Evolutionary conservation across 768 basidiomycete genomes (phyloP).

Genomic region (Panaeolus papilionaceus): DNA sequence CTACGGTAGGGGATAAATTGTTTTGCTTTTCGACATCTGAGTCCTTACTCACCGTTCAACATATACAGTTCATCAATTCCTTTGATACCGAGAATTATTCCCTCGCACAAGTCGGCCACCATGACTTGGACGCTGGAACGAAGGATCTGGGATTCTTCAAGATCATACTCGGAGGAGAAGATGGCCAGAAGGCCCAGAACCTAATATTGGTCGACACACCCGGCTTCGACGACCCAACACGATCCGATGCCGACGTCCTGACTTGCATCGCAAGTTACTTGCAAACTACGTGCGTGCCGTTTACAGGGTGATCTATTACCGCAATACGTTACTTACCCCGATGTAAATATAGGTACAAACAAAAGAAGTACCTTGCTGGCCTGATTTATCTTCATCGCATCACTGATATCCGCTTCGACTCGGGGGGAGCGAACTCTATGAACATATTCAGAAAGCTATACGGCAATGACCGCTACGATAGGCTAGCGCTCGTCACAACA

Average conservation of each 20-base stretch:
- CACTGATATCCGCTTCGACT: neutral
- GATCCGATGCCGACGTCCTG: neutral
- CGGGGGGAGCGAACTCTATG: neutral
- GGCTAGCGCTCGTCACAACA: neutral
- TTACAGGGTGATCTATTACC: too few relatives aligned
- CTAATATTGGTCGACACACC: conserved; percentile 2
- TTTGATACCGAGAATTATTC: neutral
- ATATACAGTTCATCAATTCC: neutral
- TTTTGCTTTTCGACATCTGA: neutral
- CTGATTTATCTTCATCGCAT: neutral
- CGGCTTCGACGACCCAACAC: neutral
- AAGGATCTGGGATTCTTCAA: neutral
- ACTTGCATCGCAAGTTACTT: neutral
- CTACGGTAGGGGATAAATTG: neutral
- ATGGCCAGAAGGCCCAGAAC: neutral
- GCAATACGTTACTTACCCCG: neutral
- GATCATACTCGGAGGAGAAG: neutral
- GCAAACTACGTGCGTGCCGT: neutral
- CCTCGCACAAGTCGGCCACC: neutral
- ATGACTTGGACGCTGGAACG: neutral
- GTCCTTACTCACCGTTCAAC: neutral
- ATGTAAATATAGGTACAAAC: neutral
- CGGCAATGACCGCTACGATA: neutral
- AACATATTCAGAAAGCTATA: neutral
- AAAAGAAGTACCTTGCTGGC: neutral